Conservation (phyloP, 805 yeast genomes). For the Starmerella bacillaris region DNA sequence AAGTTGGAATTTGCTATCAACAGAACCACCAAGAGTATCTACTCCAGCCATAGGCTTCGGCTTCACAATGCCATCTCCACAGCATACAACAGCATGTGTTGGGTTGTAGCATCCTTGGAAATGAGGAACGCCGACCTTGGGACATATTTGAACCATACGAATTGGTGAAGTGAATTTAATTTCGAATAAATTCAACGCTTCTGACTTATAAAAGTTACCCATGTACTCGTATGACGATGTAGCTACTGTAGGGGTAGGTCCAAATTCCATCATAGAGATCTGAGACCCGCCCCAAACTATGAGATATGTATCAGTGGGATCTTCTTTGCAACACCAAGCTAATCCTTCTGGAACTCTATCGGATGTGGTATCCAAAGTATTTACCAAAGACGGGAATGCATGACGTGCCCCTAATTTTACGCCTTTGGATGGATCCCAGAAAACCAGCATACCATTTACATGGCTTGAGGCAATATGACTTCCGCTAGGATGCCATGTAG, state of each 20-base stretch:
- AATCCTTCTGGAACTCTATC: conserved; percentile 18
- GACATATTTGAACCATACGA: conserved; percentile 4
- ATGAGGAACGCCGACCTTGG: conserved; percentile 14
- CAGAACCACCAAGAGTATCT: too few relatives aligned
- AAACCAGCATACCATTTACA: conserved; percentile 66
- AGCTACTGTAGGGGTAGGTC: conserved; percentile 59
- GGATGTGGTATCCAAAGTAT: conserved; percentile 5
- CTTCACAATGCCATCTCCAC: background rate
- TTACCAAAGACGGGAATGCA: conserved; percentile 14
- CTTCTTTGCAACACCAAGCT: conserved; percentile 61
- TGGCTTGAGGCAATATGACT: conserved; percentile 64
- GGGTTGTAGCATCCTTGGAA: conserved; percentile 74
- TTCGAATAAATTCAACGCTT: conserved; percentile 23
- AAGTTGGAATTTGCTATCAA: background rate
- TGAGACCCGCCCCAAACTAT: conserved; percentile 25
- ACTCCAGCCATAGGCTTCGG: background rate
- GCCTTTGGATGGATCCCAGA: conserved; percentile 83
- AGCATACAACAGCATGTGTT: conserved; percentile 31
- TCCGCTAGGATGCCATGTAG: conserved; percentile 87
- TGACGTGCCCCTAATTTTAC: conserved; percentile 58
- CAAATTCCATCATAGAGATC: conserved; percentile 43
- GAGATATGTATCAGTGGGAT: conserved; percentile 66
- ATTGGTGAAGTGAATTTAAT: conserved; percentile 6
- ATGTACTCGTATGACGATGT: conserved; percentile 70
- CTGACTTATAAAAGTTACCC: conserved; percentile 44